phyloP scores from a whole-genome alignment of 2,329 filamentous ascomycete genomes.

The Aspergillus latus region DNA sequence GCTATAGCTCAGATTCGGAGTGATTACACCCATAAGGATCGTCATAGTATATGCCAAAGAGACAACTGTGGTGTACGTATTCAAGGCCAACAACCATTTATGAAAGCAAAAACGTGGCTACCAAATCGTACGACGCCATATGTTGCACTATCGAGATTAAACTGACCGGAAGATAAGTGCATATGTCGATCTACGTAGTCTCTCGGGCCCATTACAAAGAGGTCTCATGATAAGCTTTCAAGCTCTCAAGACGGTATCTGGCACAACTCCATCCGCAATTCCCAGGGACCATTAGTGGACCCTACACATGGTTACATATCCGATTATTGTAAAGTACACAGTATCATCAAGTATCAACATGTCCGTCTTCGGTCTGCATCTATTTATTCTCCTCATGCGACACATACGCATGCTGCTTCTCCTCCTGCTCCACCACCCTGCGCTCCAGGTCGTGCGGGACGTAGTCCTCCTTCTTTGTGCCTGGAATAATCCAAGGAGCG shows the following conservation, averaged over 20 bases:
- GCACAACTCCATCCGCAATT: background rate
- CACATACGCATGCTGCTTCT: slow-evolving; percentile 44
- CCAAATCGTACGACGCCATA: no score
- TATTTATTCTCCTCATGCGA: slow-evolving; percentile 20
- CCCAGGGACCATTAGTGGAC: background rate
- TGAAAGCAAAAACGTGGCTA: no score
- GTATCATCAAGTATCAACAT: slow-evolving; percentile 1
- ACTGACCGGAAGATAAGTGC: no score
- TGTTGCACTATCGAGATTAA: no score
- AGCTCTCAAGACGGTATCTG: background rate
- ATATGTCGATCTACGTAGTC: no score
- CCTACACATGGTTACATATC: background rate
- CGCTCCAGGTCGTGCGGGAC: slow-evolving; percentile 59
- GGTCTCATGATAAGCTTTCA: background rate
- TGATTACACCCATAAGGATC: background rate
- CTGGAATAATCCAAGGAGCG: slow-evolving; percentile 63
- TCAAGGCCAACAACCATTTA: no score
- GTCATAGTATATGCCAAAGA: background rate
- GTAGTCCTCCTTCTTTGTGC: slow-evolving; percentile 56
- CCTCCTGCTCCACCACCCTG: slow-evolving; percentile 57
- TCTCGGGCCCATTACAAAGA: no score
- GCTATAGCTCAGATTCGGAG: slow-evolving; percentile 14
- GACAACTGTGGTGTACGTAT: background rate
- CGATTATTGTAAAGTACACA: slow-evolving; percentile 12
- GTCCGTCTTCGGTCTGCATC: background rate